Conservation (phyloP, 2,329 filamentous ascomycete species). For the Cladosporium sp. region DNA sequence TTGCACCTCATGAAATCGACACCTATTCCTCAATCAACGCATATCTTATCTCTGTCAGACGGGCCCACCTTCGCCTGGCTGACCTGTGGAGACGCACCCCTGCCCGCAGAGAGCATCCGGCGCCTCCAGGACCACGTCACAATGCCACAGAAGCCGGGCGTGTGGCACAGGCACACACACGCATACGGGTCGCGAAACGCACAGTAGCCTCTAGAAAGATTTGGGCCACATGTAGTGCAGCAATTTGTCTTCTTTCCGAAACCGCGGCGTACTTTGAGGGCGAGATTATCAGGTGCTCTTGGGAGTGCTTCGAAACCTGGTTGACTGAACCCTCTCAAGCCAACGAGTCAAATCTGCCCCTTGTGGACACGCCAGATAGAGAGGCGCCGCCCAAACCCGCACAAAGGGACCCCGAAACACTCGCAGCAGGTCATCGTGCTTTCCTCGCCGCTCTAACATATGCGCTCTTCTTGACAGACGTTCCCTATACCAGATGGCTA, state of each 20-base stretch:
- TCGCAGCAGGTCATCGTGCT: constrained; percentile 71
- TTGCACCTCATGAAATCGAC: constrained; percentile 68
- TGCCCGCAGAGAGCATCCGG: constrained; percentile 70
- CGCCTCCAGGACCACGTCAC: constrained; percentile 60
- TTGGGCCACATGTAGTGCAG: constrained; percentile 85
- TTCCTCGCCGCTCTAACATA: constrained; percentile 68
- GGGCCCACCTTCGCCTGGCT: constrained; percentile 78
- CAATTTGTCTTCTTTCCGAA: constrained; percentile 84
- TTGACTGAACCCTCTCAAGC: constrained; percentile 19
- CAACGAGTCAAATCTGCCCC: background rate
- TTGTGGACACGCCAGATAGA: background rate
- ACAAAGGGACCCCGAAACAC: constrained; percentile 75
- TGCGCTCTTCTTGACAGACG: constrained; percentile 61
- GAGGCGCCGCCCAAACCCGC: background rate
- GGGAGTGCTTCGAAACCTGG: constrained; percentile 75
- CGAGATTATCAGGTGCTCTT: constrained; percentile 77
- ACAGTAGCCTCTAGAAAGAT: constrained; percentile 68
- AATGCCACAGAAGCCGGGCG: constrained; percentile 59
- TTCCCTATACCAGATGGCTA: constrained; percentile 59
- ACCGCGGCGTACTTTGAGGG: constrained; percentile 84
- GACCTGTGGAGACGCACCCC: constrained; percentile 81
- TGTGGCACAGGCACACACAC: constrained; percentile 55
- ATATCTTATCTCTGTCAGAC: constrained; percentile 78
- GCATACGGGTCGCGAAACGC: constrained; percentile 60
- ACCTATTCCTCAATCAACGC: constrained; percentile 81